Evolutionary conservation across 2,329 filamentous ascomycete genomes (phyloP).

Genomic region (Fusarium pininemorale): DNA sequence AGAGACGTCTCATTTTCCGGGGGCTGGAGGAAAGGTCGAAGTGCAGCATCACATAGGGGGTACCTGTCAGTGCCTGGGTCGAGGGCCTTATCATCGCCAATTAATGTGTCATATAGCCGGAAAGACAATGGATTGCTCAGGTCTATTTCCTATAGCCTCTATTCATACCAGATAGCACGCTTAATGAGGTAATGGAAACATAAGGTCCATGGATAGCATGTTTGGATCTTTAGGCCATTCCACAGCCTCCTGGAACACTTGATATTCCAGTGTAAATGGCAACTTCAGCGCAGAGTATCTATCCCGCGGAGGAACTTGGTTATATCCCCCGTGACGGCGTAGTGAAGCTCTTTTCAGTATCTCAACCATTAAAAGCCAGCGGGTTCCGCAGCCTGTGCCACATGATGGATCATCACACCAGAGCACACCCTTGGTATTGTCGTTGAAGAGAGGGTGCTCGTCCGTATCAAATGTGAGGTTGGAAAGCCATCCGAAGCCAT

Average conservation of each 20-base stretch:
- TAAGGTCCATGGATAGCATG: neutral
- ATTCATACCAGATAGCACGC: too few relatives aligned
- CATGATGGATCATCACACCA: conserved; percentile 6
- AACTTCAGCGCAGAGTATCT: neutral
- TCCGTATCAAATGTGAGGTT: neutral
- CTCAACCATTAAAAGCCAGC: conserved; percentile 7
- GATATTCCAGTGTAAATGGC: neutral
- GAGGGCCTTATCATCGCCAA: too few relatives aligned
- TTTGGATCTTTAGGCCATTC: neutral
- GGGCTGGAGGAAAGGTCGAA: too few relatives aligned
- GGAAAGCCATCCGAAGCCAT: neutral
- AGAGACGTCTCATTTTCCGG: too few relatives aligned
- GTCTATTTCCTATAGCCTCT: too few relatives aligned
- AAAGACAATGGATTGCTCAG: too few relatives aligned
- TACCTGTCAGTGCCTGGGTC: too few relatives aligned
- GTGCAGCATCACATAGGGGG: too few relatives aligned
- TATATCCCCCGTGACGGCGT: accelerated
- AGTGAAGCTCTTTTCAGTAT: neutral
- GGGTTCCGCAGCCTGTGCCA: neutral
- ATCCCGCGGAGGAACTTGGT: neutral
- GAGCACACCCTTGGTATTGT: neutral
- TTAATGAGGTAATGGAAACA: neutral
- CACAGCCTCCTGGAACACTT: neutral
- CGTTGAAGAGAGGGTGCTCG: neutral
- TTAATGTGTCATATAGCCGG: too few relatives aligned